Evolutionary conservation across 371 early-diverging fungal genomes (phyloP).

Genomic region (Smittium culicis): DNA sequence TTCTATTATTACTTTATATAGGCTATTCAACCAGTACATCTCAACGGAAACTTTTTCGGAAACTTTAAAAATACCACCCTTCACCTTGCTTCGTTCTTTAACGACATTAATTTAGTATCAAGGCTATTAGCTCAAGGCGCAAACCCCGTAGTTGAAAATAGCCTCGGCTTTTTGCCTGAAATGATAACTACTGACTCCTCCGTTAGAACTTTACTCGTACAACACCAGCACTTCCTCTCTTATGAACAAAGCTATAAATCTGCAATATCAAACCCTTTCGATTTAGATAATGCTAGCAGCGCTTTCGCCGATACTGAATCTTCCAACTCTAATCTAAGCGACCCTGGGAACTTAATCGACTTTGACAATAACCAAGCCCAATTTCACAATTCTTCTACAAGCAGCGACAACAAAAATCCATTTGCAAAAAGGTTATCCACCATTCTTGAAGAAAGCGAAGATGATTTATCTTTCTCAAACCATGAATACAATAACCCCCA

Average conservation of each 20-base stretch:
- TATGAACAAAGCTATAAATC: neutral
- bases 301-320: conserved; percentile 1
- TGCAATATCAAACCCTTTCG: too few relatives aligned
- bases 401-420: neutral
- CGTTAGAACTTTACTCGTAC: conserved; percentile 2
- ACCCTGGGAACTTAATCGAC: neutral
- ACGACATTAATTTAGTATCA: conserved; percentile 31
- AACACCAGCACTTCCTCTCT: neutral
- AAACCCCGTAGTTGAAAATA: conserved; percentile 24
- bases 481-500: neutral
- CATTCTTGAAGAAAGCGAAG: conserved; percentile 2
- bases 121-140: conserved; percentile 30
- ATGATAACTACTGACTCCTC: conserved; percentile 27
- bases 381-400: neutral
- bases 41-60: conserved; percentile 31
- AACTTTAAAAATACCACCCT: conserved; percentile 31
- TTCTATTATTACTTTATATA: neutral
- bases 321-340: neutral
- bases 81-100: conserved; percentile 32
- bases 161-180: conserved; percentile 26
- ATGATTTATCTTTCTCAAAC: neutral
- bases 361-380: neutral
- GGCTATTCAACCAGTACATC: conserved; percentile 19
- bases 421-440: conserved; percentile 4
- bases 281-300: neutral